phyloP scores from a whole-genome alignment of 148 eudicot genomes.

The Hydrangea macrophylla region DNA sequence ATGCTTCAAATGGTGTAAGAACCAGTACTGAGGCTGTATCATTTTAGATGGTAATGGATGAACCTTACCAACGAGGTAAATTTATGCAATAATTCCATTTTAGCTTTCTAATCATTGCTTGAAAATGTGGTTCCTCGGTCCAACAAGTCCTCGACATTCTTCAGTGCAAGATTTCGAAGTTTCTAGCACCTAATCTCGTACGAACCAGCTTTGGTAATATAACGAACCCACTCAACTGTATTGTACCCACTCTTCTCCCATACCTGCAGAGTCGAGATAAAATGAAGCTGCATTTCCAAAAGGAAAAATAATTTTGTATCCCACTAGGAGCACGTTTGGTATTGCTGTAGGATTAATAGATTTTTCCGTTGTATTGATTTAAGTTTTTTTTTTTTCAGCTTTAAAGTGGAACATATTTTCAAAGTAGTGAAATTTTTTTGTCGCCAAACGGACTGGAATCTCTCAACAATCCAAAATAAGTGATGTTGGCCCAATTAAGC shows the following conservation, averaged over 20 bases:
- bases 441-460: too few relatives aligned
- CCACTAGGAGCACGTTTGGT: too few relatives aligned
- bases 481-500: too few relatives aligned
- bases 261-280: slow-evolving; percentile 38
- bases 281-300: slow-evolving; percentile 1
- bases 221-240: slow-evolving; percentile 98
- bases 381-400: too few relatives aligned
- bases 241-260: slow-evolving; percentile 99
- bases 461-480: too few relatives aligned
- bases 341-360: too few relatives aligned
- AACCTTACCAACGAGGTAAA: neutral
- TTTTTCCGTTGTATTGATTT: too few relatives aligned
- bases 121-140: neutral
- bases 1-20: slow-evolving; percentile 7
- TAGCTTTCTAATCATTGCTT: neutral
- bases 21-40: slow-evolving; percentile 2
- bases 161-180: neutral
- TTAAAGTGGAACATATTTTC: too few relatives aligned
- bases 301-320: neutral
- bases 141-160: slow-evolving; percentile 4
- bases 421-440: too few relatives aligned
- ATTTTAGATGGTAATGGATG: too few relatives aligned
- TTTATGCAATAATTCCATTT: neutral
- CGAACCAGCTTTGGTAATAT: slow-evolving; percentile 93
- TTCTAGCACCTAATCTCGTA: slow-evolving; percentile 60